Conservation (phyloP, 2,329 filamentous ascomycete genomes). For the Fusarium gaditjirri region DNA sequence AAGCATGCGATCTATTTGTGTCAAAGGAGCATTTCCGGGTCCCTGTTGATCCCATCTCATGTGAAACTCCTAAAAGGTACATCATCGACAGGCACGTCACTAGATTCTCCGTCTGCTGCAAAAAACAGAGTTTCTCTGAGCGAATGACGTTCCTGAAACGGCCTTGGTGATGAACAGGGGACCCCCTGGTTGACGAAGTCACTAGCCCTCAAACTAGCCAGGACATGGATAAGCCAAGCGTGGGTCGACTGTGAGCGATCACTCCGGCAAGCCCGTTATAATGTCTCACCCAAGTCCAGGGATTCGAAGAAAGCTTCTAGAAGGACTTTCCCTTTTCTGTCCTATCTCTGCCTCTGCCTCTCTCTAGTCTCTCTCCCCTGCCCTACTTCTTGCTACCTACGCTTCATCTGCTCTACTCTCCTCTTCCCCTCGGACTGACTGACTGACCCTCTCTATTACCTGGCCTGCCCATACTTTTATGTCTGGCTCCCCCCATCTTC, state of each 20-base stretch:
- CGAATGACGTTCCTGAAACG: slow-evolving; percentile 47
- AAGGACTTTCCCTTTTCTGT: slow-evolving; percentile 32
- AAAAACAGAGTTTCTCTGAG: slow-evolving; percentile 13
- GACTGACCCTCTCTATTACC: not conserved
- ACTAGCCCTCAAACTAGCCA: slow-evolving; percentile 39
- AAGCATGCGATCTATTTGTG: not conserved
- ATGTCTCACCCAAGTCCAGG: slow-evolving; percentile 43
- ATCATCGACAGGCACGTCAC: slow-evolving; percentile 32
- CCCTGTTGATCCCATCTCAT: slow-evolving; percentile 20
- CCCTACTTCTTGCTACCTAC: slow-evolving; percentile 2
- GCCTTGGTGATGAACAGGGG: slow-evolving; percentile 35
- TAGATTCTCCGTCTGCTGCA: slow-evolving; percentile 6
- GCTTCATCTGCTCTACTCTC: not conserved
- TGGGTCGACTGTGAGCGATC: slow-evolving; percentile 42
- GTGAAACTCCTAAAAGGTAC: slow-evolving; percentile 10
- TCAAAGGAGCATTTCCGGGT: not conserved
- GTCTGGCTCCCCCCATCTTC: slow-evolving; percentile 16
- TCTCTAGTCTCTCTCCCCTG: slow-evolving; percentile 10
- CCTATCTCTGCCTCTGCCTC: not conserved
- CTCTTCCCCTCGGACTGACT: slow-evolving; percentile 8
- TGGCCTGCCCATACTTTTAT: slow-evolving; percentile 2
- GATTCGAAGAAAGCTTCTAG: slow-evolving; percentile 48
- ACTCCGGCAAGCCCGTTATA: slow-evolving; percentile 47
- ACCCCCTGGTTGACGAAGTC: slow-evolving; percentile 24
- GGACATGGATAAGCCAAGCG: slow-evolving; percentile 34